These are phyloP conservation scores for Colletotrichum theobromicola DNA, from an alignment of 2,329 filamentous ascomycete species.

Conservation along the genomic window DNA sequence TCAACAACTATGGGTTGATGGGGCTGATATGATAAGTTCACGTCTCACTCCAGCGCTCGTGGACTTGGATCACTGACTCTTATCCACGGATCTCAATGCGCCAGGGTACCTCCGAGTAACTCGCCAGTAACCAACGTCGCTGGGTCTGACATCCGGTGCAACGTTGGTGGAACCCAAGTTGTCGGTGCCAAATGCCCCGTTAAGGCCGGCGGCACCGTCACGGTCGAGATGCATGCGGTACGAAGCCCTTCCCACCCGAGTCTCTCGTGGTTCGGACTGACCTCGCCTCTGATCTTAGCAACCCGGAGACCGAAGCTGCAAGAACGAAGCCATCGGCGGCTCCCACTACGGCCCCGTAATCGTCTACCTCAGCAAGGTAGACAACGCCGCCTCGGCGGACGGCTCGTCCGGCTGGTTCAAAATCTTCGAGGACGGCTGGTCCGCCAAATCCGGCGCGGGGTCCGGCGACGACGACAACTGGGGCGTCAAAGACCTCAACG, in stretches of 20 bases:
- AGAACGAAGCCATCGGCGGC: slow-evolving; percentile 56
- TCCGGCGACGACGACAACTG: slow-evolving; percentile 51
- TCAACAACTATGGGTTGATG: slow-evolving; percentile 53
- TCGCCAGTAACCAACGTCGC: slow-evolving; percentile 52
- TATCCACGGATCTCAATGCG: slow-evolving; percentile 45
- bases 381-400: slow-evolving; percentile 49
- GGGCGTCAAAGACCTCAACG: slow-evolving; percentile 46
- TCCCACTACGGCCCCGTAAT: slow-evolving; percentile 60
- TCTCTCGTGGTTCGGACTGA: background rate
- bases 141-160: slow-evolving; percentile 49
- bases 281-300: slow-evolving; percentile 35
- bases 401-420: slow-evolving; percentile 56
- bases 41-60: background rate
- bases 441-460: slow-evolving; percentile 29
- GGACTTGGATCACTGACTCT: slow-evolving; percentile 8
- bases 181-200: slow-evolving; percentile 50
- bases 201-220: slow-evolving; percentile 52
- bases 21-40: slow-evolving; percentile 42
- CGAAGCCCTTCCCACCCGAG: background rate
- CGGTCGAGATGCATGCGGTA: slow-evolving; percentile 62
- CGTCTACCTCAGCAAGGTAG: slow-evolving; percentile 56
- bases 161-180: slow-evolving; percentile 39
- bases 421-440: slow-evolving; percentile 53
- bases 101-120: slow-evolving; percentile 54
- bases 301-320: slow-evolving; percentile 49